A percentile compares a stretch with the other conserved stretches of the same genome.
Conservation (phyloP, 108 stramenopile species). For the Bacterosira constricta region DNA sequence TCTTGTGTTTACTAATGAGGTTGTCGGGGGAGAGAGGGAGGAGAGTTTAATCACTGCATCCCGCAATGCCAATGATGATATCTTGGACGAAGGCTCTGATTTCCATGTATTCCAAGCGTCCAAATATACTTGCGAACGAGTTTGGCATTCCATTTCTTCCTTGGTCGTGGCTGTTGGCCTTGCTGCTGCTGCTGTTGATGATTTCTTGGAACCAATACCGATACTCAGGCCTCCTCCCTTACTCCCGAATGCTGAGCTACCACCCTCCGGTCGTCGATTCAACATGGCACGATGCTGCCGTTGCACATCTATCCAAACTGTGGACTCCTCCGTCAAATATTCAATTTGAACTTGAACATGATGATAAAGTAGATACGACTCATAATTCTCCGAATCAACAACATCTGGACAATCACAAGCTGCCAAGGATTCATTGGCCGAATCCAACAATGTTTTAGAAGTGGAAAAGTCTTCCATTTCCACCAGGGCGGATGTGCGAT, state of each 20-base stretch:
- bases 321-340: slow-evolving; percentile 14
- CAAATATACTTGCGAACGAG: slow-evolving; percentile 5
- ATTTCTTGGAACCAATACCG: neutral
- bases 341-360: slow-evolving; percentile 22
- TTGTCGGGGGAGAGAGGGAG: neutral
- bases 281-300: slow-evolving; percentile 8
- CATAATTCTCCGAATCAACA: neutral
- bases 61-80: slow-evolving; percentile 11
- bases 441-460: neutral
- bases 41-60: slow-evolving; percentile 19
- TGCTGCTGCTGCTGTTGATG: neutral
- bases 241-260: neutral
- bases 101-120: slow-evolving; percentile 16
- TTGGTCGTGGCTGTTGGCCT: neutral
- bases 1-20: neutral
- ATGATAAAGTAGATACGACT: slow-evolving; percentile 2
- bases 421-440: neutral
- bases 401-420: too few relatives aligned
- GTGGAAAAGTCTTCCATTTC: neutral
- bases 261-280: slow-evolving; percentile 38
- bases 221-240: neutral
- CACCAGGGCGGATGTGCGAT: neutral
- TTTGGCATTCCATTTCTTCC: slow-evolving; percentile 11
- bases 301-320: slow-evolving; percentile 27
- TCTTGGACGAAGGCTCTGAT: too few relatives aligned